Evolutionary conservation across 75 land plant genomes (phyloP).

Genomic region (Cupressus sempervirens): DNA sequence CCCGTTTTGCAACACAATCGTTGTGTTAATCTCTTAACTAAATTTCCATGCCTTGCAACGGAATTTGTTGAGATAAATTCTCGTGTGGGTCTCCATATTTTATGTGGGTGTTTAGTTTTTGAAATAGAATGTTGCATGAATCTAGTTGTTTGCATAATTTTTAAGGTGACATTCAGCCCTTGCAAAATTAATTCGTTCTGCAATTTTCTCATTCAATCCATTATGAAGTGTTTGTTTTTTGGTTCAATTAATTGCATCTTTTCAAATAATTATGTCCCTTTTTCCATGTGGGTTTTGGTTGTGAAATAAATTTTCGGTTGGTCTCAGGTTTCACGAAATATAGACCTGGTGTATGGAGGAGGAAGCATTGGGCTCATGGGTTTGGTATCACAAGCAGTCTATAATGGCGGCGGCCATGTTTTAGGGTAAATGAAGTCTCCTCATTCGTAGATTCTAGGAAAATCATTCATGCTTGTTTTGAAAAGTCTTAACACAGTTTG

Average conservation of each 20-base stretch:
- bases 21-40: no score
- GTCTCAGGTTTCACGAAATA: conserved; percentile 44
- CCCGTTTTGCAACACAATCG: no score
- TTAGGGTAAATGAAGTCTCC: conserved; percentile 32
- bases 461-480: not conserved
- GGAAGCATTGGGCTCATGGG: conserved; percentile 86
- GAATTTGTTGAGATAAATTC: no score
- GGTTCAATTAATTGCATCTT: no score
- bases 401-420: conserved; percentile 63
- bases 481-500: not conserved
- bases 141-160: no score
- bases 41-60: no score
- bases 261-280: not conserved
- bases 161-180: not conserved
- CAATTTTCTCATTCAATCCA: not conserved
- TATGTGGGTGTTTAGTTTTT: not conserved
- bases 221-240: not conserved
- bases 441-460: not conserved
- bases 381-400: conserved; percentile 58
- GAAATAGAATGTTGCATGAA: no score
- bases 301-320: not conserved
- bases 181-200: no score
- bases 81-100: not conserved
- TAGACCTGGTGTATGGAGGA: conserved; percentile 78
- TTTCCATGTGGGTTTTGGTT: not conserved